Percentiles rank a stretch among this genome's conserved stretches.
phyloP scores from a whole-genome alignment of 768 basidiomycete species.

The Boletus barrowsii region DNA sequence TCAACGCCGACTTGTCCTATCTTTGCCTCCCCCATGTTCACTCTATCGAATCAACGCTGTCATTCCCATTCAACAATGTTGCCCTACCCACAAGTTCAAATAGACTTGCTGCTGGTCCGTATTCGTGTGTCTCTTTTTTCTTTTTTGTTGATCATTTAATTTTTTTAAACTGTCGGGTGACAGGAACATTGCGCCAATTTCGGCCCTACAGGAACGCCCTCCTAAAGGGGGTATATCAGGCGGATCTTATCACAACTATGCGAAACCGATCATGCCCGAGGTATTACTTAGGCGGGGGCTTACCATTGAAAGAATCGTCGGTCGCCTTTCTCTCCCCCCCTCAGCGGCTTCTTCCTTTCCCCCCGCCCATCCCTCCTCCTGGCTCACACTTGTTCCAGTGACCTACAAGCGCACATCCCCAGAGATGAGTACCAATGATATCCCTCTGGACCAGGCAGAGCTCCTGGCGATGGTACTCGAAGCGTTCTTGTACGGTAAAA shows the following conservation, averaged over 20 bases:
- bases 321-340: not conserved
- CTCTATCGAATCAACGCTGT: no score
- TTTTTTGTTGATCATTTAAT: not conserved
- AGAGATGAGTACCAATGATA: not conserved
- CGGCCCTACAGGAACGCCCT: not conserved
- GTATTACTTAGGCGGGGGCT: no score
- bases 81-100: no score
- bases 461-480: slow-evolving; percentile 20
- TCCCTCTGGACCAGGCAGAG: slow-evolving; percentile 20
- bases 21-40: no score
- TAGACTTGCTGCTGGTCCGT: no score
- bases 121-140: not conserved
- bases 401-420: not conserved
- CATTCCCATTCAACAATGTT: no score
- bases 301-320: not conserved
- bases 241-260: not conserved
- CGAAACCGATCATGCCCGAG: not conserved
- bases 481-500: slow-evolving; percentile 19
- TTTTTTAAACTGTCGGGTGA: no score
- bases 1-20: no score
- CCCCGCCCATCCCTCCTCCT: not conserved
- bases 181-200: no score
- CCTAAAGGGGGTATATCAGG: not conserved
- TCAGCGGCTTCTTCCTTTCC: no score
- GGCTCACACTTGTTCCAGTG: not conserved